Evolutionary conservation across 164 flowering plant genomes (phyloP), one percentile per base, ranked within the genome.

Genomic region (Litsea cubeba): DNA sequence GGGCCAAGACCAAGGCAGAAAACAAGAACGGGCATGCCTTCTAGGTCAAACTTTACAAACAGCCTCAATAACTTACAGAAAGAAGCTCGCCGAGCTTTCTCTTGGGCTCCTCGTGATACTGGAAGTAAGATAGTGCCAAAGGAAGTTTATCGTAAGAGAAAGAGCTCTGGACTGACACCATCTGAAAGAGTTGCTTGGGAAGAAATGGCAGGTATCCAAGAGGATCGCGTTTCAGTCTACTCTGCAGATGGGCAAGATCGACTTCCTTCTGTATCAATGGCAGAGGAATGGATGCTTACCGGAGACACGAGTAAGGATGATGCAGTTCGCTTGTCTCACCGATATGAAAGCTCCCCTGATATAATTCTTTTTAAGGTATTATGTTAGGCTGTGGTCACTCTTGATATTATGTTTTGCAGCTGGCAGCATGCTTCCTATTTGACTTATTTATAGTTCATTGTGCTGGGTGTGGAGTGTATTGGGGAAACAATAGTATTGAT

Each of bases 31-130:
- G 91, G 90, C 74, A 82, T 80, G 18, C 86, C 95, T 66, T 76
- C 85, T 23, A 83, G 82, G 82, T 86, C 92, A 76, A 91, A 94
- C 65, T 91, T 96, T 72, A 77, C 88, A 18, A 89, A 83, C 80
- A 92, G 98, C 81, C 82, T 96, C 69, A 92, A 88, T 80, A 91
- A 94, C 81, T 84, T 96, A 77, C 97, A 94, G 71, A 96, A 87
- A 80, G 99, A 95, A 82, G 97, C 99, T 70, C 90, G 99, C 24
- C 83, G 98, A 79, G 97, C 98, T 71, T 92, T 96, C 77, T 96
- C 99, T 72, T 95, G 99, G 99, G 76, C 91, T 57, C 90, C 95
- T 64, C 95, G 96, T 71, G 89, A 87, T 77, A 78, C 79, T 75
- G 95, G 88, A 64, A 95, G 87, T 30, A 92, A 87, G 79, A 67